phyloP scores from a whole-genome alignment of 2,329 filamentous ascomycete genomes.

The Trichoderma breve region DNA sequence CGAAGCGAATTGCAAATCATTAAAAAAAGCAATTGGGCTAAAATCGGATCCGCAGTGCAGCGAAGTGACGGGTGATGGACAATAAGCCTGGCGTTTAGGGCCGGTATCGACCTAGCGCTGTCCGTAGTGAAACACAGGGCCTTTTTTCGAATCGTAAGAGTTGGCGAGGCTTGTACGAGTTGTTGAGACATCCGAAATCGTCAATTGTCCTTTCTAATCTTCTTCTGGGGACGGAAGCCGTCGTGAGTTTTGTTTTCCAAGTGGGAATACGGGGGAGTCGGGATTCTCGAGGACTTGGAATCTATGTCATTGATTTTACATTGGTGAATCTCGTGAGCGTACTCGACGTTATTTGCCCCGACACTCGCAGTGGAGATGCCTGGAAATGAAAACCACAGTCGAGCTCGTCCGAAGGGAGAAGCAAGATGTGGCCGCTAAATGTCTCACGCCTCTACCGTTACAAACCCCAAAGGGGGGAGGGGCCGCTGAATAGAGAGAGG shows the following conservation, averaged over 20 bases:
- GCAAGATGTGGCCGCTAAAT: neutral
- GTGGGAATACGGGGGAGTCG: neutral
- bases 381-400: neutral
- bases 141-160: neutral
- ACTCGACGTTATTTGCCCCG: neutral
- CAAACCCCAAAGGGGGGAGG: neutral
- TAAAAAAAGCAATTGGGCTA: neutral
- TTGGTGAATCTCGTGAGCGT: neutral
- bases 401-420: neutral
- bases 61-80: constrained; percentile 10
- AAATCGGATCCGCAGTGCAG: neutral
- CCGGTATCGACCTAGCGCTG: neutral
- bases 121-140: neutral
- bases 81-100: constrained; percentile 7
- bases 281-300: neutral
- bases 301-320: neutral
- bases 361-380: neutral
- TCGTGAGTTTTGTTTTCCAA: neutral
- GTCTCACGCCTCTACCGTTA: neutral
- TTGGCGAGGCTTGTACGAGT: neutral
- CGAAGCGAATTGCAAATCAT: neutral
- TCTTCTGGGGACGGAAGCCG: neutral
- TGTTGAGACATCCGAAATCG: neutral
- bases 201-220: neutral
- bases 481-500: neutral